Evolutionary conservation across 306 rosid species (phyloP).

Genomic region (Urtica urens): DNA sequence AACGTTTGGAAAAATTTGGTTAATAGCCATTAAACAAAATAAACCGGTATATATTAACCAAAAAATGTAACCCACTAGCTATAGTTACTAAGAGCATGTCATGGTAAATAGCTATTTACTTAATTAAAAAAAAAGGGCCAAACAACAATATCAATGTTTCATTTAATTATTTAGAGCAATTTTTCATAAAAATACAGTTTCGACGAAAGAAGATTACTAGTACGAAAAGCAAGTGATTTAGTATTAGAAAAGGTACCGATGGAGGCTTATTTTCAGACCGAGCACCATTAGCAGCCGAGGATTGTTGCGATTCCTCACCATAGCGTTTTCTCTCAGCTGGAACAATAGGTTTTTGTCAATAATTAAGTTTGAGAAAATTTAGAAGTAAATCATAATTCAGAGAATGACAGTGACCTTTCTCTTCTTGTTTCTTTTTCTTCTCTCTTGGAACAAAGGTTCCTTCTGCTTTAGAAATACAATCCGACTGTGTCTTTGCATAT

Average conservation of each 20-base stretch:
- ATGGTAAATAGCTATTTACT: too few relatives aligned
- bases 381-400: not conserved
- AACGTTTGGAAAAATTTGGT: too few relatives aligned
- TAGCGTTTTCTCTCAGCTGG: conserved; percentile 80
- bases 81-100: too few relatives aligned
- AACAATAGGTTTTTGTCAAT: conserved; percentile 14
- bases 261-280: conserved; percentile 61
- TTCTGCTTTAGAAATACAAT: conserved; percentile 88
- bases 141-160: too few relatives aligned
- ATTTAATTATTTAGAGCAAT: too few relatives aligned
- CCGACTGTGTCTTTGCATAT: conserved; percentile 89
- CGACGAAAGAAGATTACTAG: not conserved
- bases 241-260: conserved; percentile 63
- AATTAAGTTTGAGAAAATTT: not conserved
- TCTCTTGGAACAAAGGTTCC: conserved; percentile 93
- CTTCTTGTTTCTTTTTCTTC: conserved; percentile 95
- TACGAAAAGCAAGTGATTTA: not conserved
- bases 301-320: conserved; percentile 50
- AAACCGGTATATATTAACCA: too few relatives aligned
- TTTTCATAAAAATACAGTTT: not conserved
- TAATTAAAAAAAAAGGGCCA: not conserved
- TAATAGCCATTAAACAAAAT: too few relatives aligned
- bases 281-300: conserved; percentile 50
- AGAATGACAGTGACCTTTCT: conserved; percentile 56
- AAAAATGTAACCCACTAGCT: too few relatives aligned